Conservation (phyloP, 1,284 basidiomycete genomes). For the Uromyces viciae-fabae region DNA sequence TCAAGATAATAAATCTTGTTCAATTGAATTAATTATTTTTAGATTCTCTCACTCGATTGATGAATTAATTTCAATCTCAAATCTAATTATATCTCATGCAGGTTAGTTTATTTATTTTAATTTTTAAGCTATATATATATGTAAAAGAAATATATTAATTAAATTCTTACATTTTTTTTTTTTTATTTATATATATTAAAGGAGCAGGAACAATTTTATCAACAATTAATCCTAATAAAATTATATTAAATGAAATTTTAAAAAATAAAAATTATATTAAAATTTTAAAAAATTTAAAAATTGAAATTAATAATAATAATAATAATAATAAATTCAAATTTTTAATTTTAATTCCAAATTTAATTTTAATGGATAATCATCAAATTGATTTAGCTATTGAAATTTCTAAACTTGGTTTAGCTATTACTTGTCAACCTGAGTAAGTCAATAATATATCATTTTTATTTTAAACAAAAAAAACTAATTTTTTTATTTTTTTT, state of each 20-base stretch:
- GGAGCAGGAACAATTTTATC: constrained; percentile 3
- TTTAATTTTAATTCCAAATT: too few relatives aligned
- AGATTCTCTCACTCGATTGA: constrained; percentile 10
- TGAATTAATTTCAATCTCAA: neutral
- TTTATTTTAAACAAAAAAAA: neutral
- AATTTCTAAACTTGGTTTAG: constrained; percentile 22
- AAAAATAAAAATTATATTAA: neutral
- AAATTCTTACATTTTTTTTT: too few relatives aligned
- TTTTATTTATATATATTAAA: too few relatives aligned
- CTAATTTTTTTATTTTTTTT: too few relatives aligned
- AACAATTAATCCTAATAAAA: neutral
- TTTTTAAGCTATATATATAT: neutral
- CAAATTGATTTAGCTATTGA: constrained; percentile 21
- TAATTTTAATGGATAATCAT: constrained; percentile 28
- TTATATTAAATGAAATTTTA: too few relatives aligned
- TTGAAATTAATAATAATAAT: constrained; percentile 3
- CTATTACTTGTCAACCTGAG: constrained; percentile 12
- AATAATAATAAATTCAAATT: too few relatives aligned
- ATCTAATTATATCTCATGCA: constrained; percentile 13
- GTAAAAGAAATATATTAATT: neutral
- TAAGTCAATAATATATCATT: too few relatives aligned
- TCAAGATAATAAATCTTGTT: neutral
- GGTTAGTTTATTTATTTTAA: neutral
- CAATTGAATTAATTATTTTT: neutral
- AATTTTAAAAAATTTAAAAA: neutral